Evolutionary conservation across 2,329 filamentous ascomycete genomes (phyloP), one percentile per base, ranked within the genome.

Genomic region (Trichoderma sp.): DNA sequence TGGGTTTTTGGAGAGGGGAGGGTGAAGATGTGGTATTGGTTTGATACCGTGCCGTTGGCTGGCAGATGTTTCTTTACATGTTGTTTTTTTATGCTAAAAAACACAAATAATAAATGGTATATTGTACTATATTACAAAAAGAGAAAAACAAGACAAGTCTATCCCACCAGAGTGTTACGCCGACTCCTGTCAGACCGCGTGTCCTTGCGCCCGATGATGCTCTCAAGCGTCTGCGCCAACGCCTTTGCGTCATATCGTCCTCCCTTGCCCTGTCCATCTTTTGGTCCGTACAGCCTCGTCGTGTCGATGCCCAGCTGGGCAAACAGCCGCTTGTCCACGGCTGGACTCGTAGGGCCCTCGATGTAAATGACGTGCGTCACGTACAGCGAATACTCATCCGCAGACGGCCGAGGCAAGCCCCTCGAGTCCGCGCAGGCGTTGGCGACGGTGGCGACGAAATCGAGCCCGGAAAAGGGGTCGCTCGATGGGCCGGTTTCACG

Each of bases 311-410:
- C 94, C 74, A 94, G 80, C 20, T 82, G 81, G 3, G 82, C 82
- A 57, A 98, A 84, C 69, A 86, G 86, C 6, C 86, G 86, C 64
- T 85, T 89, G 76, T 97, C 90, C 1, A 97, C 91, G 4, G 79
- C 83, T 0, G 95, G 95, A 26, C 91, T 90, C 0, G 87, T 88
- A 0, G 89, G 86, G 0, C 90, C 91, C 55, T 95, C 92, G 0
- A 97, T 82, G 77, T 97, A 92, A 7, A 98, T 85, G 15, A 98
- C 80, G 79, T 98, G 95, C 7, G 92, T 97, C 4, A 98, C 91
- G 77, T 96, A 97, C 3, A 83, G 84, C 30, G 81, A 85, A 76
- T 90, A 92, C 6, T 90, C 87, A 1, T 83, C 77, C 26, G 80
- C 78, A 0, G 73, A 68, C 1, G 84, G 81, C 4, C 78, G 75